Conservation (phyloP, 2,329 filamentous ascomycete genomes). For the Amphichorda felina region DNA sequence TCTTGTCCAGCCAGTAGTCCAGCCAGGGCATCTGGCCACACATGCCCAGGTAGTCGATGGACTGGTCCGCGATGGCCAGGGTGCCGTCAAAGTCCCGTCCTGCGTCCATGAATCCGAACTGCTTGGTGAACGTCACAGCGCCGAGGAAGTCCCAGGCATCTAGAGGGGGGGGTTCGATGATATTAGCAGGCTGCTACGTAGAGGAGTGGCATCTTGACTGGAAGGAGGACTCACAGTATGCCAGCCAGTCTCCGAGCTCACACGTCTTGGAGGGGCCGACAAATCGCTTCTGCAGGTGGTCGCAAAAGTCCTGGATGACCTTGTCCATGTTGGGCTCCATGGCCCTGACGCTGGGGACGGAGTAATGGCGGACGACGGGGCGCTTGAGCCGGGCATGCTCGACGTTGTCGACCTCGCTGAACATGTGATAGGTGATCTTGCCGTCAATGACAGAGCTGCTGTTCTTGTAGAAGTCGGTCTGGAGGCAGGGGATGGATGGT, state of each 20-base stretch:
- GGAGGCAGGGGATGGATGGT: no score
- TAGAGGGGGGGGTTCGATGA: no score
- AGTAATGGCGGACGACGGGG: constrained; percentile 24
- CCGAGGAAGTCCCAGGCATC: constrained; percentile 28
- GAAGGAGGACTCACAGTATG: constrained; percentile 9
- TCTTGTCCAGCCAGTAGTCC: constrained; percentile 14
- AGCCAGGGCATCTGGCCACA: constrained; percentile 13
- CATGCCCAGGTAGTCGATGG: constrained; percentile 17
- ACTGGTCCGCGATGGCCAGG: constrained; percentile 7
- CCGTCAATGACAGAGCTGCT: constrained; percentile 20
- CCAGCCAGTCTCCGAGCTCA: constrained; percentile 12
- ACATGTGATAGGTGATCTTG: constrained; percentile 23
- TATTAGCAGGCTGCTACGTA: background rate
- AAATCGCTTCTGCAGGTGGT: constrained; percentile 15
- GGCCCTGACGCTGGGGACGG: constrained; percentile 12
- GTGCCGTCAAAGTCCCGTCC: constrained; percentile 8
- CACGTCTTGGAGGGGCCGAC: constrained; percentile 6
- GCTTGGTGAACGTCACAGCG: constrained; percentile 22
- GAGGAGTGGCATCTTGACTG: background rate
- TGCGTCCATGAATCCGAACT: constrained; percentile 27
- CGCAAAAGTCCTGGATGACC: constrained; percentile 16
- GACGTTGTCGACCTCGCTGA: constrained; percentile 19
- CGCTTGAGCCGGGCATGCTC: constrained; percentile 22
- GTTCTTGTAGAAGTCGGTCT: constrained; percentile 23
- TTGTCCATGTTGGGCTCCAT: constrained; percentile 18